Evolutionary conservation across 257 asterid species (phyloP), one percentile per base, ranked within the genome.

Genomic region (Ehretia macrophylla): DNA sequence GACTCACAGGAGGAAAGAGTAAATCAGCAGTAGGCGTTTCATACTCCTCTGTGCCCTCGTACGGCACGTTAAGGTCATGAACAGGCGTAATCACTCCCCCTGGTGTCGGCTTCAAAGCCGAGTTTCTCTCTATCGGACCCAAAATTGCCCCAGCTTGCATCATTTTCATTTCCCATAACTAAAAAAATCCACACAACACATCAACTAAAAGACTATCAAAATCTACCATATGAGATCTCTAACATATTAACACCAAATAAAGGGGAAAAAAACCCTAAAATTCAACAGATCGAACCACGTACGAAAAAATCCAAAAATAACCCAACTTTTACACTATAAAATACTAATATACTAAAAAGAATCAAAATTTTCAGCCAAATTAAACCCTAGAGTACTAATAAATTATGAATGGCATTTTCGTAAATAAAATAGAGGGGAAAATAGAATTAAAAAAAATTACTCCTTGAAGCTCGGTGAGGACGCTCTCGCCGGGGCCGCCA

Each of bases 21-120:
- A 92, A 71, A 69, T 92, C 98, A 68, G 97, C 90, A 44, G 98
- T 88, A 14, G 98, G 98, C 48, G 98, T 88, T 76, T 92, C 98
- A 57, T 71, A 92, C 85, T 92, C 98, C 81, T 92, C 98, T 4
- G 84, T 75, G 61, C 95, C 98, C 71, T 92, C 95, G 59, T 92
- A 88, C 17, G 98, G 98, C 37, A 92, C 94, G 51, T 92, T 92
- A 62, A 92, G 95, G 61, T 92, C 98, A 60, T 88, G 98, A 67
- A 91, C 88, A 9, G 97, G 88, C 11, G 82, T 66, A 35, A 76
- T 65, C 19, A 81, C 76, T 59, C 85, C 93, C 45, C 96, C 98
- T 18, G 79, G 70, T 11, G 62, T 67, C 0, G 64, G 70, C 70
- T 63, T 85, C 6, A 74, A 80, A 17, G 72, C 65, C 9, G 94